Percentiles rank a stretch among this genome's conserved stretches.
Conservation (phyloP, 2,329 filamentous ascomycete species). For the Calonectria crousiana region DNA sequence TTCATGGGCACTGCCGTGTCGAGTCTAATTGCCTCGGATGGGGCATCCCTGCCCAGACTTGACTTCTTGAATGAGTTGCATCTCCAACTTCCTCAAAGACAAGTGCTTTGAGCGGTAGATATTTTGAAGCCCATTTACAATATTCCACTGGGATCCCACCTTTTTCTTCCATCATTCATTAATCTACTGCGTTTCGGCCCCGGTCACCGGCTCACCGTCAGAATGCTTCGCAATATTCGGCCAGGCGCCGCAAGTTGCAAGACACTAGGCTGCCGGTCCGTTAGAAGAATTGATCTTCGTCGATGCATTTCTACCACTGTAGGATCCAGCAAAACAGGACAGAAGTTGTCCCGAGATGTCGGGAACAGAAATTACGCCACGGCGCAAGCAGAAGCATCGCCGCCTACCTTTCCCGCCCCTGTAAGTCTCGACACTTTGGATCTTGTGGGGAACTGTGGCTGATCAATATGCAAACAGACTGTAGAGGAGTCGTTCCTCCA, state of each 20-base stretch:
- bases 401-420: not conserved
- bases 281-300: not conserved
- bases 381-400: slow-evolving; percentile 2
- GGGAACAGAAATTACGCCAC: slow-evolving; percentile 6
- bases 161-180: not conserved
- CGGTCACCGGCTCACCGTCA: not conserved
- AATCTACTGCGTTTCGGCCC: not conserved
- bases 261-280: not conserved
- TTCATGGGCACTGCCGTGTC: slow-evolving; percentile 13
- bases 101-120: not conserved
- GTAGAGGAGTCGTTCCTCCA: slow-evolving; percentile 75
- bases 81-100: not conserved
- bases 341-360: not conserved
- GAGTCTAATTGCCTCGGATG: not conserved
- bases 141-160: not conserved
- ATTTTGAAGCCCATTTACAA: not conserved
- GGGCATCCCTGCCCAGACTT: not conserved
- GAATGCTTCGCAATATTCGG: slow-evolving; percentile 15
- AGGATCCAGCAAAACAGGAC: not conserved
- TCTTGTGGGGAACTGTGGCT: not conserved
- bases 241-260: not conserved
- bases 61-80: not conserved
- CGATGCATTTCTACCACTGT: not conserved
- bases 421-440: not conserved
- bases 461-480: not conserved